Conservation (phyloP, 495 filamentous ascomycete species). For the Penicillium ochrochloron region DNA sequence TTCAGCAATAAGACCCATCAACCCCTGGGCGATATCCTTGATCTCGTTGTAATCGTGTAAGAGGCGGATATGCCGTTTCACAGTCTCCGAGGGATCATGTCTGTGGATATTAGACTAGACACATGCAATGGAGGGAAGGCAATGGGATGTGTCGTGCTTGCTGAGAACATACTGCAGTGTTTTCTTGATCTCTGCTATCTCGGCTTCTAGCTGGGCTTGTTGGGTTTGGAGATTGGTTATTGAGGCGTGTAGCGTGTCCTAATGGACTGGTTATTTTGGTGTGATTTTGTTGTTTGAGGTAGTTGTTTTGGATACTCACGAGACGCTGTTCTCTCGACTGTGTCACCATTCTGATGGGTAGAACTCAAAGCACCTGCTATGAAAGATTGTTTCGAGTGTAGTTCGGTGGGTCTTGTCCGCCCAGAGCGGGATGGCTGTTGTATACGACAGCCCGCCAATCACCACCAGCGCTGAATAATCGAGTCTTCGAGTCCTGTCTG, state of each 20-base stretch:
- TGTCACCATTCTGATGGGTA: neutral
- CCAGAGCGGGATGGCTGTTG: slow-evolving; percentile 1
- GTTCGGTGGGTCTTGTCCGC: slow-evolving; percentile 11
- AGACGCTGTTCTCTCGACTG: neutral
- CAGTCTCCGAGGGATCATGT: slow-evolving; percentile 46
- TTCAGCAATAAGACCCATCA: slow-evolving; percentile 78
- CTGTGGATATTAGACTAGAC: slow-evolving; percentile 19
- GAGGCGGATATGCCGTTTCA: slow-evolving; percentile 67
- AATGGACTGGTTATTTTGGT: slow-evolving; percentile 9
- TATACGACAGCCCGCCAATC: slow-evolving; percentile 1
- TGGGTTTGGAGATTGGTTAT: slow-evolving; percentile 44
- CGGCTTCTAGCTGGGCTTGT: slow-evolving; percentile 32
- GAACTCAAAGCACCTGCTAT: neutral
- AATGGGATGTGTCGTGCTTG: neutral
- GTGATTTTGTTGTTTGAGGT: neutral
- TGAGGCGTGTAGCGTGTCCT: slow-evolving; percentile 39
- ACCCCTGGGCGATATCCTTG: slow-evolving; percentile 70
- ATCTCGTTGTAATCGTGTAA: slow-evolving; percentile 82
- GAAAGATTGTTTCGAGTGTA: neutral
- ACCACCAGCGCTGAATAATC: slow-evolving; percentile 16
- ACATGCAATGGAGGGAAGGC: neutral
- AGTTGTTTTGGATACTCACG: neutral
- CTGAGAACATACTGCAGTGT: slow-evolving; percentile 42
- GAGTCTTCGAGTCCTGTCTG: neutral
- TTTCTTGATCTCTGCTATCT: slow-evolving; percentile 36